Evolutionary conservation across 2,329 filamentous ascomycete genomes (phyloP).

Genomic region (Apiospora aurea): DNA sequence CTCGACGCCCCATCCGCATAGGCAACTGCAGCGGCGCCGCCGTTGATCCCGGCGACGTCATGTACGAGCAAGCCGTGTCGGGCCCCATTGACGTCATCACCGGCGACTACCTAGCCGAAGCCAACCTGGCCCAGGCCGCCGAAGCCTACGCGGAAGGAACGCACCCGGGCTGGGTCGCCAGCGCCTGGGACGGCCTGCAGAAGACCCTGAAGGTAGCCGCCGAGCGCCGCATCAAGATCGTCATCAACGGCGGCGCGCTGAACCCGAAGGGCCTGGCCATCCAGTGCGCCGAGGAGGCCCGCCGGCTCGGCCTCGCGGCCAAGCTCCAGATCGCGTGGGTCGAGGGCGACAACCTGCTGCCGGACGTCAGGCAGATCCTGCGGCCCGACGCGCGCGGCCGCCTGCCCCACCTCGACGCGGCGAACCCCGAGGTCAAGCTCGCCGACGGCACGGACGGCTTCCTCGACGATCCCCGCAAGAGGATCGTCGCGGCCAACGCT

Average conservation of each 20-base stretch:
- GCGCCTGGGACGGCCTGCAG: constrained; percentile 42
- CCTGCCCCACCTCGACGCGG: constrained; percentile 45
- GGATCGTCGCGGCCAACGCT: constrained; percentile 53
- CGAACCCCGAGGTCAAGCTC: constrained; percentile 47
- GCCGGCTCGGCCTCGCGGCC: constrained; percentile 30
- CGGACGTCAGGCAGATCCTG: constrained; percentile 37
- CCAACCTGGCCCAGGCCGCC: constrained; percentile 57
- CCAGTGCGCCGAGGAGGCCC: constrained; percentile 56
- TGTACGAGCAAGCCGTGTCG: constrained; percentile 37
- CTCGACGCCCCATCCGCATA: constrained; percentile 33
- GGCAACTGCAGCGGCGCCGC: constrained; percentile 36
- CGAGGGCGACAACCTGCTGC: constrained; percentile 43
- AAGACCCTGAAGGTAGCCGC: constrained; percentile 35
- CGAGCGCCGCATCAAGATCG: constrained; percentile 55
- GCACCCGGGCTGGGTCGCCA: constrained; percentile 46
- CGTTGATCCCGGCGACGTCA: constrained; percentile 34
- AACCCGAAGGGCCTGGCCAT: constrained; percentile 61
- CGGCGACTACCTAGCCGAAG: constrained; percentile 51
- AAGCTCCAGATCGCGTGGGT: constrained; percentile 40
- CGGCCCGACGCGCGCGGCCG: constrained; percentile 29
- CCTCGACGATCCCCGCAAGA: constrained; percentile 39
- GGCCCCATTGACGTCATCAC: constrained; percentile 50
- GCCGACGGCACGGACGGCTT: constrained; percentile 46
- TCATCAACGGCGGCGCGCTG: constrained; percentile 61
- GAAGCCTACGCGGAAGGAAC: constrained; percentile 41